Evolutionary conservation across 495 filamentous ascomycete genomes (phyloP).

Genomic region (Xylaria intraflava): DNA sequence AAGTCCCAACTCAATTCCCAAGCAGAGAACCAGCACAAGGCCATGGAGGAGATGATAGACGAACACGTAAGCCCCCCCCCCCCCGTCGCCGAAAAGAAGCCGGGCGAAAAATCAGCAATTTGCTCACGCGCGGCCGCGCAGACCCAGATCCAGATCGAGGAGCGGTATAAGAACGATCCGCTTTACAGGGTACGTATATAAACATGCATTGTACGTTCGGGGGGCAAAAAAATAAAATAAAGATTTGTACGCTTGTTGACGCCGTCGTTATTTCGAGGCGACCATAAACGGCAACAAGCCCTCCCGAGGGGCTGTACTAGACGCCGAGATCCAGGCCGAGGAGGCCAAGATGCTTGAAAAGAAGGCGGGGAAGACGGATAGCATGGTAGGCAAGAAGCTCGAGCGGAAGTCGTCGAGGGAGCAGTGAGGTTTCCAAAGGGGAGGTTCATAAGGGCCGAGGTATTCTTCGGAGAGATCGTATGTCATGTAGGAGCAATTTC

Average conservation of each 20-base stretch:
- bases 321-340: slow-evolving; percentile 61
- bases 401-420: slow-evolving; percentile 3
- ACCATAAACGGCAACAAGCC: slow-evolving; percentile 63
- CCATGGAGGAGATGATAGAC: slow-evolving; percentile 20
- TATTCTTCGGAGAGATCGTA: too few species aligned
- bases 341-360: slow-evolving; percentile 59
- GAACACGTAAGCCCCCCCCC: slow-evolving; percentile 15
- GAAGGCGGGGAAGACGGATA: slow-evolving; percentile 44
- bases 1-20: background rate
- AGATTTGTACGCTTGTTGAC: background rate
- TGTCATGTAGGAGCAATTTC: too few species aligned
- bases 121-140: background rate
- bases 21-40: slow-evolving; percentile 20
- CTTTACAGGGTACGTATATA: slow-evolving; percentile 21
- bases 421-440: background rate
- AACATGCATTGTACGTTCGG: too few species aligned
- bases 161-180: slow-evolving; percentile 23
- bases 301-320: slow-evolving; percentile 63
- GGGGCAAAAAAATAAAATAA: background rate
- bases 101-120: background rate
- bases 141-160: slow-evolving; percentile 16
- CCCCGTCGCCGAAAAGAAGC: background rate
- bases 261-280: slow-evolving; percentile 42
- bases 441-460: too few species aligned
- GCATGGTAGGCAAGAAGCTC: slow-evolving; percentile 17